Conservation (phyloP, 2,329 filamentous ascomycete species). For the Neopestalotiopsis sp. region DNA sequence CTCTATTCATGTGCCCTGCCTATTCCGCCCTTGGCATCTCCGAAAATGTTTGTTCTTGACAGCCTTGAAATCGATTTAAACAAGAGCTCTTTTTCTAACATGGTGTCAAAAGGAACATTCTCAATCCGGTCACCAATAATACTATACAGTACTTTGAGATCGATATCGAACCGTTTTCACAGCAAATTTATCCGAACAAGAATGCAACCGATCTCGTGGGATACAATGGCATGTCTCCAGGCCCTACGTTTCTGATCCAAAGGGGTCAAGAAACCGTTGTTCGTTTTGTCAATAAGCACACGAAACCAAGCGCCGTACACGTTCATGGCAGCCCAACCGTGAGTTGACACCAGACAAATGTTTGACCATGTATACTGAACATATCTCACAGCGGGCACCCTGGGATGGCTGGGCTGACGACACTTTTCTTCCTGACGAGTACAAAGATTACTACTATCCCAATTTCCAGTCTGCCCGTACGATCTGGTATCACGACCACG, state of each 20-base stretch:
- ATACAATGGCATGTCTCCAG: slow-evolving; percentile 61
- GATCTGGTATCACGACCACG: slow-evolving; percentile 63
- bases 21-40: slow-evolving; percentile 48
- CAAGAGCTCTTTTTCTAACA: not conserved
- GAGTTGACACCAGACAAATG: not conserved
- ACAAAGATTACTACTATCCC: slow-evolving; percentile 61
- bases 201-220: slow-evolving; percentile 42
- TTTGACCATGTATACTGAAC: not conserved
- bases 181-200: slow-evolving; percentile 44
- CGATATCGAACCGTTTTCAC: slow-evolving; percentile 37
- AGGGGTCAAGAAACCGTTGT: slow-evolving; percentile 58
- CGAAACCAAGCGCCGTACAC: slow-evolving; percentile 52
- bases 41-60: slow-evolving; percentile 41
- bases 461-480: slow-evolving; percentile 58
- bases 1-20: slow-evolving; percentile 48
- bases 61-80: too few species aligned
- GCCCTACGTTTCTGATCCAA: slow-evolving; percentile 56
- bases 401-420: slow-evolving; percentile 59
- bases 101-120: slow-evolving; percentile 32
- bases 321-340: slow-evolving; percentile 58
- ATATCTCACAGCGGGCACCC: not conserved
- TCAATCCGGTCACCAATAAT: slow-evolving; percentile 41
- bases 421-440: slow-evolving; percentile 51
- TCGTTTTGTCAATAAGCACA: slow-evolving; percentile 57
- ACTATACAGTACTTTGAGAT: slow-evolving; percentile 44